Conservation (phyloP, 1,284 basidiomycete genomes). For the Sporisorium exsertum region DNA sequence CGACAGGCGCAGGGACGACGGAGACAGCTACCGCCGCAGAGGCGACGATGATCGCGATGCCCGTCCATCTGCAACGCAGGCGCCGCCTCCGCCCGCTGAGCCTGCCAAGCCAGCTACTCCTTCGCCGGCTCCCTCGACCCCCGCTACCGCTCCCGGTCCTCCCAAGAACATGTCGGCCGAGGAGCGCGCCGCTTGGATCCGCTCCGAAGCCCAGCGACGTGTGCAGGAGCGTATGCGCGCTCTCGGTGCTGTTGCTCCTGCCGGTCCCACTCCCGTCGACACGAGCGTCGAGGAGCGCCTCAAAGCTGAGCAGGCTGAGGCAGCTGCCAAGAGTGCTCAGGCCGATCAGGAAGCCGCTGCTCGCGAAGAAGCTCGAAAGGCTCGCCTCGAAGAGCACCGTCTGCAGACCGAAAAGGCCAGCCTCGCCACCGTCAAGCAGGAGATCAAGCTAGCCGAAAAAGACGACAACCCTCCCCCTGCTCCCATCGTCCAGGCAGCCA, state of each 20-base stretch:
- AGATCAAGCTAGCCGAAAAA: constrained; percentile 53
- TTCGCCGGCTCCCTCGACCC: constrained; percentile 70
- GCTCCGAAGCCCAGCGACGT: constrained; percentile 83
- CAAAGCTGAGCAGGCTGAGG: constrained; percentile 63
- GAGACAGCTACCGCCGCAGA: constrained; percentile 32
- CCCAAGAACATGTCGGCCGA: constrained; percentile 84
- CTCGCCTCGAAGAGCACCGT: constrained; percentile 63
- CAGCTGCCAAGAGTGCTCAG: constrained; percentile 60
- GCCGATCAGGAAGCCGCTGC: constrained; percentile 67
- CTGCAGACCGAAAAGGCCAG: constrained; percentile 53
- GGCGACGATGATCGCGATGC: constrained; percentile 57
- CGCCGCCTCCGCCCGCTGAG: constrained; percentile 69
- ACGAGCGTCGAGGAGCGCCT: constrained; percentile 64
- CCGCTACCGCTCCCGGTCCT: constrained; percentile 73
- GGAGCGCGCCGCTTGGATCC: constrained; percentile 83
- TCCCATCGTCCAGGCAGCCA: constrained; percentile 57
- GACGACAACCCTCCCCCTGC: constrained; percentile 45
- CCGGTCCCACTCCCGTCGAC: constrained; percentile 66
- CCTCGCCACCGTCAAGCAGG: constrained; percentile 55
- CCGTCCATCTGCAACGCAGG: constrained; percentile 64
- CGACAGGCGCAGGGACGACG: constrained; percentile 46
- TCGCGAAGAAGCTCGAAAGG: constrained; percentile 64
- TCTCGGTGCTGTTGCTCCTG: constrained; percentile 76
- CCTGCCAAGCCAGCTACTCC: constrained; percentile 59
- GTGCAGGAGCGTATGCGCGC: constrained; percentile 88